A percentile compares a stretch with the other conserved stretches of the same genome.
Conservation (phyloP, 768 basidiomycete genomes). For the Filobasidium wieringae region DNA sequence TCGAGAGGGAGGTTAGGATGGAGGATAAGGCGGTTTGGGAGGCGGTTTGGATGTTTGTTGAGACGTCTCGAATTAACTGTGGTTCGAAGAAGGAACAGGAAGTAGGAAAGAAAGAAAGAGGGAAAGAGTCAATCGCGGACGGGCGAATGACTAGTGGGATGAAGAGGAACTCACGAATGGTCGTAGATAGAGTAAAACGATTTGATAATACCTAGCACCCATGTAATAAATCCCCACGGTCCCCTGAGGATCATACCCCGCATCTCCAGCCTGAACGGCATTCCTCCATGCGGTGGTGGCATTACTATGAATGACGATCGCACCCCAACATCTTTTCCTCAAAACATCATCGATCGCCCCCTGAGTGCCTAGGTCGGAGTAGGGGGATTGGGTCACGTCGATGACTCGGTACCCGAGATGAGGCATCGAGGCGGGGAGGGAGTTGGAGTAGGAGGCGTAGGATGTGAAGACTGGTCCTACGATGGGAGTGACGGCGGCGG, state of each 20-base stretch:
- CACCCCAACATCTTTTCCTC: constrained; percentile 27
- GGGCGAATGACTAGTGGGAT: background rate
- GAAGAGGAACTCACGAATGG: constrained; percentile 21
- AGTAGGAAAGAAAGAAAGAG: too few species aligned
- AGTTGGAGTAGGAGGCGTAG: constrained; percentile 17
- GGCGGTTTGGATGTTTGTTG: constrained; percentile 19
- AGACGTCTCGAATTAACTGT: constrained; percentile 16
- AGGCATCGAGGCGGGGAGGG: constrained; percentile 13
- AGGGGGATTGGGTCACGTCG: constrained; percentile 23
- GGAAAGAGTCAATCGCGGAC: background rate
- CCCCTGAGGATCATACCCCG: constrained; percentile 27
- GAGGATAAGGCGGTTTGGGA: constrained; percentile 19
- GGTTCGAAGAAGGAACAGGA: background rate
- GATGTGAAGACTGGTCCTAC: constrained; percentile 24
- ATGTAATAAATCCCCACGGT: constrained; percentile 29
- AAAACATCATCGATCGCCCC: constrained; percentile 23
- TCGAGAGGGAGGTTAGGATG: constrained; percentile 20
- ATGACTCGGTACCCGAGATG: constrained; percentile 26
- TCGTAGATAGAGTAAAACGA: constrained; percentile 27
- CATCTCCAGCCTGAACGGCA: constrained; percentile 26
- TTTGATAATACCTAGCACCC: constrained; percentile 32
- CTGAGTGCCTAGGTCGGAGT: constrained; percentile 17
- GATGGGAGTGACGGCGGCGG: constrained; percentile 8
- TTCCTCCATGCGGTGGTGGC: constrained; percentile 28
- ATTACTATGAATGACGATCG: constrained; percentile 32